A percentile compares a stretch with the other conserved stretches of the same genome.
These are phyloP conservation scores for Sporothrix schenckii DNA, from an alignment of 2,329 filamentous ascomycete genomes.

Conservation along the genomic window DNA sequence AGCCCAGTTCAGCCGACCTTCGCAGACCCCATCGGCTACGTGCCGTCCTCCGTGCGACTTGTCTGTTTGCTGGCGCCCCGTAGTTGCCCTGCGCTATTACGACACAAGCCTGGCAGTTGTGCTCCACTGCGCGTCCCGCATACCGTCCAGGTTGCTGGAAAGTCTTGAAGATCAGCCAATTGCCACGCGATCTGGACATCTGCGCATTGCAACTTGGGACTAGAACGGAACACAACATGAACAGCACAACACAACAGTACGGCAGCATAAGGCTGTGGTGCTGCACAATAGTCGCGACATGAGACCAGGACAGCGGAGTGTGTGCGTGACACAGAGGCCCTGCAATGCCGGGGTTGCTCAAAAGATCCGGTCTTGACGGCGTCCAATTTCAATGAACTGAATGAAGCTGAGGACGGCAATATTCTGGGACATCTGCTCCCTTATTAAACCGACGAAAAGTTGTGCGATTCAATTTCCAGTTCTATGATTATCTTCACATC, in stretches of 20 bases:
- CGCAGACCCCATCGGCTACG: not conserved
- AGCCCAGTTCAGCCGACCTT: constrained; percentile 8
- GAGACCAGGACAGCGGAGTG: not conserved
- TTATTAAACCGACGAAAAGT: not conserved
- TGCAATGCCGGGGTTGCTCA: not conserved
- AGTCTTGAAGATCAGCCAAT: not conserved
- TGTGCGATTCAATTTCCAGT: not conserved
- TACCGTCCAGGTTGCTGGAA: not conserved
- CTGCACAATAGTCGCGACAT: not conserved
- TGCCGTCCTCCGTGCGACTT: not conserved
- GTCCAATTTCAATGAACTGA: not conserved
- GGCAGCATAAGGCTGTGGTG: not conserved
- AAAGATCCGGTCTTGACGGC: not conserved
- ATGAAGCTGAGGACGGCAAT: not conserved
- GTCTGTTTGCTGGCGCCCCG: not conserved
- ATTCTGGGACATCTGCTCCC: not conserved
- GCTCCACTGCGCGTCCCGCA: constrained; percentile 19
- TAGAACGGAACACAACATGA: not conserved
- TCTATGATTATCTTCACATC: not conserved
- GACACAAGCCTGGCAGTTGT: constrained; percentile 15
- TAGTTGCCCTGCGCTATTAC: not conserved
- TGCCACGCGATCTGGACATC: not conserved
- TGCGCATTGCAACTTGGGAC: not conserved
- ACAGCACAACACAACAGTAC: not conserved
- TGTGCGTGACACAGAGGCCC: not conserved